Conservation (phyloP, 352 stramenopile genomes). For the Globisporangium rhizosaccharum region DNA sequence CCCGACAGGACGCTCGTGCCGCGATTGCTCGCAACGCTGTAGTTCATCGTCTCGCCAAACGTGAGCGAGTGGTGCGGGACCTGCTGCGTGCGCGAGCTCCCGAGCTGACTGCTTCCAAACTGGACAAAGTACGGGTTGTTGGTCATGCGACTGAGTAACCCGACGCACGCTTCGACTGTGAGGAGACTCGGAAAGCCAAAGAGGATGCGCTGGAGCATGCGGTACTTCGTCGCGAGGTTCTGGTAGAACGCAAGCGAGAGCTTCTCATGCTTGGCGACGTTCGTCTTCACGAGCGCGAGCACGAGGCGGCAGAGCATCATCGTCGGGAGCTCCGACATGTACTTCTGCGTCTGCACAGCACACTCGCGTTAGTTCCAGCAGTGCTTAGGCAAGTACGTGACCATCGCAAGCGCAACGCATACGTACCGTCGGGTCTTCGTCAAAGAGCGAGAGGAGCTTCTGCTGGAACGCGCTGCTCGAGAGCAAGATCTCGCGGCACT, state of each 20-base stretch:
- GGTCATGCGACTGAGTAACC: slow-evolving; percentile 72
- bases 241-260: slow-evolving; percentile 64
- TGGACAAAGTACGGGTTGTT: slow-evolving; percentile 57
- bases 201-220: slow-evolving; percentile 74
- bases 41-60: slow-evolving; percentile 58
- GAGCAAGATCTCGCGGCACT: slow-evolving; percentile 54
- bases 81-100: slow-evolving; percentile 37
- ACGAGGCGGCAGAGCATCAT: slow-evolving; percentile 82
- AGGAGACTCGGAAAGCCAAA: slow-evolving; percentile 67
- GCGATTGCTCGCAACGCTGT: slow-evolving; percentile 24
- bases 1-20: slow-evolving; percentile 14
- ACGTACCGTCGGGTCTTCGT: slow-evolving; percentile 58
- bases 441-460: slow-evolving; percentile 61
- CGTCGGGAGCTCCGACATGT: slow-evolving; percentile 61
- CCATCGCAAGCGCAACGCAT: neutral
- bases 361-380: neutral
- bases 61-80: slow-evolving; percentile 45
- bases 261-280: slow-evolving; percentile 57
- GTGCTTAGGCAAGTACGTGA: slow-evolving; percentile 4
- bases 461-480: slow-evolving; percentile 58
- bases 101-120: slow-evolving; percentile 35
- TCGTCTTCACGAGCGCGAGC: slow-evolving; percentile 53
- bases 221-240: slow-evolving; percentile 61
- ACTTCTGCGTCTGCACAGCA: slow-evolving; percentile 36
- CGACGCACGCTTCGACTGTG: slow-evolving; percentile 70